Conservation (phyloP, 2,329 filamentous ascomycete genomes). For the Beauveria caledonica region DNA sequence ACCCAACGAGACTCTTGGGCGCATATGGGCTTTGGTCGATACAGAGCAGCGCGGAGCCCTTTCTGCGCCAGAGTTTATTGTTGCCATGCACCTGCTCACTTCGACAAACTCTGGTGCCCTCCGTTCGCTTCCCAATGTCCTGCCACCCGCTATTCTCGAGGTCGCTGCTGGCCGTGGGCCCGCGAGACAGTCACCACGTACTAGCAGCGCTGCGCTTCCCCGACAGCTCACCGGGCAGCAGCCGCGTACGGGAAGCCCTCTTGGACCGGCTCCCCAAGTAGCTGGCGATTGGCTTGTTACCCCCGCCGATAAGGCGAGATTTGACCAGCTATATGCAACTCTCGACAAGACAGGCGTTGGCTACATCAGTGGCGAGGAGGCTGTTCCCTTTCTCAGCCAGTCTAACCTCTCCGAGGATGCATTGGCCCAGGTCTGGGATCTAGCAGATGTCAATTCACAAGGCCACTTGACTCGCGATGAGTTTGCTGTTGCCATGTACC, state of each 20-base stretch:
- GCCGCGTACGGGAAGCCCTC: conserved; percentile 53
- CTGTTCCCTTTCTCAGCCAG: conserved; percentile 88
- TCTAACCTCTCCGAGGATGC: conserved; percentile 82
- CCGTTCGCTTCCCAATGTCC: conserved; percentile 66
- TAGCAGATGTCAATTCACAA: conserved; percentile 87
- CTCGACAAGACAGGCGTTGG: conserved; percentile 76
- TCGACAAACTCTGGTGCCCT: conserved; percentile 81
- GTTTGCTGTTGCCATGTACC: conserved; percentile 95
- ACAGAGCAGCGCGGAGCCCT: conserved; percentile 86
- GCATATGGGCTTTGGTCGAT: conserved; percentile 93
- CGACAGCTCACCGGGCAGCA: conserved; percentile 74
- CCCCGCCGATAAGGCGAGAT: conserved; percentile 75
- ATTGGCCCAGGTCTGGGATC: conserved; percentile 92
- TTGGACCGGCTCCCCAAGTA: conserved; percentile 35
- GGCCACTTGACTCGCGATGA: conserved; percentile 81
- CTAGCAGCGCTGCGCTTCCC: conserved; percentile 60
- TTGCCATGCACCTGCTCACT: conserved; percentile 94
- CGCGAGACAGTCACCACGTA: conserved; percentile 42
- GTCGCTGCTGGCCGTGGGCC: conserved; percentile 64
- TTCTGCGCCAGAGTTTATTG: conserved; percentile 85
- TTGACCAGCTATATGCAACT: conserved; percentile 76
- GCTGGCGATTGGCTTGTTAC: conserved; percentile 69
- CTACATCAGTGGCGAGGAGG: conserved; percentile 87
- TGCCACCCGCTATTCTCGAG: conserved; percentile 84
- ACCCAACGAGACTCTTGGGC: conserved; percentile 83